These are phyloP conservation scores for Tetracentron sinense DNA, from an alignment of 164 flowering plant species.

Conservation along the genomic window DNA sequence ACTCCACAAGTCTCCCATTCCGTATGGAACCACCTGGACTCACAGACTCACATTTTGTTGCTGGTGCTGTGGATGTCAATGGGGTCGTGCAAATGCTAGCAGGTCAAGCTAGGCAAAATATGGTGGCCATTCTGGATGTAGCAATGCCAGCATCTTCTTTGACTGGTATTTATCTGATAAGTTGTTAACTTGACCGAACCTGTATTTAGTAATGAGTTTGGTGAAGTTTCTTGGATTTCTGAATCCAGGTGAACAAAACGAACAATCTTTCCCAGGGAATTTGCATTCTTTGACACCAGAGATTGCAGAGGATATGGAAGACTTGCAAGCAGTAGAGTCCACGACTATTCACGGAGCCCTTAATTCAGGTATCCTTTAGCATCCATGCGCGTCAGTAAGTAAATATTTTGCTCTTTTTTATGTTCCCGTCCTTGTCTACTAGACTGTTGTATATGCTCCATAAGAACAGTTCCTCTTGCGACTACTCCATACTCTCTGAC, in stretches of 20 bases:
- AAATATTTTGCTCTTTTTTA: too few relatives aligned
- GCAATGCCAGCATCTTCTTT: slow-evolving; percentile 85
- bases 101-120: slow-evolving; percentile 71
- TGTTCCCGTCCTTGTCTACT: too few relatives aligned
- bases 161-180: slow-evolving; percentile 37
- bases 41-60: slow-evolving; percentile 28
- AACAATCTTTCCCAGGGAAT: slow-evolving; percentile 36
- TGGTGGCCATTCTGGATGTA: slow-evolving; percentile 65
- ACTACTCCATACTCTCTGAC: too few relatives aligned
- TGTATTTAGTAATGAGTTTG: background rate
- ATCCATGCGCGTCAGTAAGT: background rate
- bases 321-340: slow-evolving; percentile 52
- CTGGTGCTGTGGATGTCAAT: slow-evolving; percentile 60
- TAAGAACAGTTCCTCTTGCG: too few relatives aligned
- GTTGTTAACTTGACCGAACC: background rate
- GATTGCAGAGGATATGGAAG: slow-evolving; percentile 55
- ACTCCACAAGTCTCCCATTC: slow-evolving; percentile 74
- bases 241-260: slow-evolving; percentile 35
- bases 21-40: slow-evolving; percentile 61
- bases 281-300: slow-evolving; percentile 82
- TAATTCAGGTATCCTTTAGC: slow-evolving; percentile 43
- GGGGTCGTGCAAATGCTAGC: slow-evolving; percentile 55
- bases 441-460: too few relatives aligned
- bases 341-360: slow-evolving; percentile 59
- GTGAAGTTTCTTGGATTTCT: slow-evolving; percentile 1